A percentile compares a stretch with the other conserved stretches of the same genome.
These are phyloP conservation scores for Pyrus hybrid DNA, from an alignment of 331 rosid species.

Conservation along the genomic window DNA sequence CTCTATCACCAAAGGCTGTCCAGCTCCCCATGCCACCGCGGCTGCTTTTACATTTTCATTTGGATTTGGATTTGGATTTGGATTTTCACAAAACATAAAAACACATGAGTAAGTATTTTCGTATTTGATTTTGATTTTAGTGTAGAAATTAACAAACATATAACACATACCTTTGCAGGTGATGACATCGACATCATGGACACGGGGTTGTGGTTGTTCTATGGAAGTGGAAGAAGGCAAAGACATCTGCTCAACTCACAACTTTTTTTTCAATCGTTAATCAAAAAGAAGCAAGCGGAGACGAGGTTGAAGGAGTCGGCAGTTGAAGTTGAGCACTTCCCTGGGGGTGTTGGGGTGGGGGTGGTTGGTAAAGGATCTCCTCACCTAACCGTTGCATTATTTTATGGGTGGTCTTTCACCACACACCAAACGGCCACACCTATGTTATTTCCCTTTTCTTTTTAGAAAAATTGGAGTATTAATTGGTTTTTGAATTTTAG, in stretches of 20 bases:
- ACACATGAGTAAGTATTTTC: no score
- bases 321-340: not conserved
- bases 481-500: no score
- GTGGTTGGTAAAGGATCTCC: not conserved
- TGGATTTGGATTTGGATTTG: not conserved
- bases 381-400: not conserved
- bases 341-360: not conserved
- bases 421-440: no score
- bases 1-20: slow-evolving; percentile 69
- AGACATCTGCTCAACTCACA: not conserved
- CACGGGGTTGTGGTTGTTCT: no score
- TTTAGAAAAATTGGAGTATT: no score
- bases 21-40: slow-evolving; percentile 95
- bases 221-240: not conserved
- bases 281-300: not conserved
- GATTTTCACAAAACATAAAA: not conserved
- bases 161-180: no score
- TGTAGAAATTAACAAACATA: no score
- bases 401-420: not conserved
- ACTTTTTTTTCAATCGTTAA: not conserved
- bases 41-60: slow-evolving; percentile 30
- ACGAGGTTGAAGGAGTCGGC: not conserved
- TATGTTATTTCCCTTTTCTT: not conserved
- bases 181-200: no score
- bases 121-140: no score